Base-by-base conservation (phyloP, 139 green algal species). In the Ettlia oleoabundans region DNA sequence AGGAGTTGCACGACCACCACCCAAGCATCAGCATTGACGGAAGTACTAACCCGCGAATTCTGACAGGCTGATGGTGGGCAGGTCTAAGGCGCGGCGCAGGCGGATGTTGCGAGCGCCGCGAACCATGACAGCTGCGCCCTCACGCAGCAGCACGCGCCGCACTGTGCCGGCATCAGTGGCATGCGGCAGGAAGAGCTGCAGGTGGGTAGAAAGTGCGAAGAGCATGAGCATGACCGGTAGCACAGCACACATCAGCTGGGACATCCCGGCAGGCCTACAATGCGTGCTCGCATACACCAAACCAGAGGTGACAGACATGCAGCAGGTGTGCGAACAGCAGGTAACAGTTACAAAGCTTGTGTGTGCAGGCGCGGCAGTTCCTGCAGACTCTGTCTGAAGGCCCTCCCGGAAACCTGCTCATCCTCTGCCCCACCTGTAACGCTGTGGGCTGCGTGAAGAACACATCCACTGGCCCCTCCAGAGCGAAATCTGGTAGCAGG, bases 391-490 rank as follows among this genome's bases (percentile, higher is more conserved):
- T n/a, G n/a, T n/a, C n/a, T n/a, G n/a, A n/a, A n/a, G n/a, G n/a
- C n/a, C n/a, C n/a, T n/a, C n/a, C n/a, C n/a, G n/a, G n/a, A n/a
- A n/a, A n/a, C n/a, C n/a, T n/a, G n/a, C n/a, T n/a, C n/a, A n/a
- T n/a, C n/a, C n/a, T n/a, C n/a, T n/a, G n/a, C n/a, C n/a, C n/a
- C n/a, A n/a, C n/a, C n/a, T n/a, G n/a, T n/a, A 82, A 42, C 0
- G 77, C 77, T 13, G 53, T 76, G 65, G 76, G 66, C 53, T 78
- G 63, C 1, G 26, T 26, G 3, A 88, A 43, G 30, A 63, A 87
- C 0, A 88, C 30, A n/a, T 88, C 84, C 33, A 88, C 26, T 2
- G 84, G 84, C 2, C 84, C 84, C n/a, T 81, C 70, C 43, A 88
- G 61, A 1, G 68, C 52, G 52, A 88, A 87, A 33, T 88, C 84